Percentiles rank a stretch among this genome's conserved stretches.
phyloP scores from a whole-genome alignment of 2,329 filamentous ascomycete species.

The Hypomyces rosellus region DNA sequence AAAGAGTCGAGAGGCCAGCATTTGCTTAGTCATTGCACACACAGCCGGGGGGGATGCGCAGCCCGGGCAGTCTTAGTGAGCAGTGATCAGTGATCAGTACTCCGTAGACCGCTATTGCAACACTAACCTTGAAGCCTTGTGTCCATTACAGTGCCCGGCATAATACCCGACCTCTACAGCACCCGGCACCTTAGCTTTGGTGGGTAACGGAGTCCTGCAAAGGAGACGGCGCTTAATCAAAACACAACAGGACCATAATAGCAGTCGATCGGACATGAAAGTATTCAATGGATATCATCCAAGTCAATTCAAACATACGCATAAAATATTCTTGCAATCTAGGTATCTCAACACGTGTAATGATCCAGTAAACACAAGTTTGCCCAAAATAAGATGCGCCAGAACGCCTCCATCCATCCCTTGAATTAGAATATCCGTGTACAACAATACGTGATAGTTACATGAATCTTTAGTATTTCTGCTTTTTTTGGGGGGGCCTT shows the following conservation, averaged over 20 bases:
- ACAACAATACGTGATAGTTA: slow-evolving; percentile 6
- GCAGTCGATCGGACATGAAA: too few species aligned
- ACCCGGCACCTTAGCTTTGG: too few species aligned
- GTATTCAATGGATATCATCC: too few species aligned
- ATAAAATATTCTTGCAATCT: not conserved
- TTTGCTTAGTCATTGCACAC: slow-evolving; percentile 8
- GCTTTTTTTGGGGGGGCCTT: not conserved
- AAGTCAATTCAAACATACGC: too few species aligned
- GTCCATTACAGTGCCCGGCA: too few species aligned
- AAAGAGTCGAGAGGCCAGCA: slow-evolving; percentile 1
- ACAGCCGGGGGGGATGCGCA: not conserved
- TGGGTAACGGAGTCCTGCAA: too few species aligned
- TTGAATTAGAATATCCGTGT: slow-evolving; percentile 6
- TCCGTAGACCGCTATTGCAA: too few species aligned
- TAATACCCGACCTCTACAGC: too few species aligned
- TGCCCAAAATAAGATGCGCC: not conserved
- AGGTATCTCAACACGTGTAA: not conserved
- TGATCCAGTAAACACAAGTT: not conserved
- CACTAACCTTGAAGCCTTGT: not conserved
- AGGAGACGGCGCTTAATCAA: too few species aligned
- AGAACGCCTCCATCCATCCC: slow-evolving; percentile 1
- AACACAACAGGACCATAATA: not conserved
- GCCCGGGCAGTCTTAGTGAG: not conserved
- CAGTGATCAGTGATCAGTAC: too few species aligned
- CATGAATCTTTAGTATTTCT: slow-evolving; percentile 2